Evolutionary conservation across 176 grass and related monocot species (phyloP).

Genomic region (Bolboschoenus planiculmis): DNA sequence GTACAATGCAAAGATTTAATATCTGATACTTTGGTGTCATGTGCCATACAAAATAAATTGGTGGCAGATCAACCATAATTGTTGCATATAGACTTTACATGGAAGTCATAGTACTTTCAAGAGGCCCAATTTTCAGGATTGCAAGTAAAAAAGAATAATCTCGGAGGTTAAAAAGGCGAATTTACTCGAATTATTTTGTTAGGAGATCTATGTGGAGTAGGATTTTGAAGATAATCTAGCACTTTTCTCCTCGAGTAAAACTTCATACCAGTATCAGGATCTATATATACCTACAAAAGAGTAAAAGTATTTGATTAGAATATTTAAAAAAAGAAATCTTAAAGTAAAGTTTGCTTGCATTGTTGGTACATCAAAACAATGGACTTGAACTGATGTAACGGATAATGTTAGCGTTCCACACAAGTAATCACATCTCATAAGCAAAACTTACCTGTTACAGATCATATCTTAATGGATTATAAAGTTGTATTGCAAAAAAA

Average conservation of each 20-base stretch:
- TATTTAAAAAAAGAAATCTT: not conserved
- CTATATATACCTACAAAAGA: not conserved
- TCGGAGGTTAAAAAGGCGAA: not conserved
- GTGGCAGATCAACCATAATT: not conserved
- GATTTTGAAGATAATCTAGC: not conserved
- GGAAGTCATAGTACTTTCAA: not conserved
- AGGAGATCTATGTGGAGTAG: not conserved
- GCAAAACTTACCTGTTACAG: not conserved
- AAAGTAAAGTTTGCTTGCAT: not conserved
- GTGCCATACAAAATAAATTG: not conserved
- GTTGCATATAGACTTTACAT: not conserved
- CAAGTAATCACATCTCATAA: not conserved
- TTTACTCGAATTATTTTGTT: not conserved
- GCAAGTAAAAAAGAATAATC: not conserved
- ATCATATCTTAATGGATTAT: not conserved
- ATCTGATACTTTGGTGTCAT: not conserved
- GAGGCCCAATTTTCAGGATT: not conserved
- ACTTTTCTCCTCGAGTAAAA: not conserved
- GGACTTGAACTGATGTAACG: not conserved
- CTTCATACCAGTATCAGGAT: not conserved
- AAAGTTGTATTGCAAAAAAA: not conserved
- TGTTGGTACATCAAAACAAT: not conserved
- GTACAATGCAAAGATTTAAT: not conserved
- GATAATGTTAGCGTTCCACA: not conserved
- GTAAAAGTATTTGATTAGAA: conserved; percentile 8